Percentiles rank a stretch among this genome's conserved stretches.
Conservation (phyloP, 164 flowering plant species). For the Tinospora cordifolia region DNA sequence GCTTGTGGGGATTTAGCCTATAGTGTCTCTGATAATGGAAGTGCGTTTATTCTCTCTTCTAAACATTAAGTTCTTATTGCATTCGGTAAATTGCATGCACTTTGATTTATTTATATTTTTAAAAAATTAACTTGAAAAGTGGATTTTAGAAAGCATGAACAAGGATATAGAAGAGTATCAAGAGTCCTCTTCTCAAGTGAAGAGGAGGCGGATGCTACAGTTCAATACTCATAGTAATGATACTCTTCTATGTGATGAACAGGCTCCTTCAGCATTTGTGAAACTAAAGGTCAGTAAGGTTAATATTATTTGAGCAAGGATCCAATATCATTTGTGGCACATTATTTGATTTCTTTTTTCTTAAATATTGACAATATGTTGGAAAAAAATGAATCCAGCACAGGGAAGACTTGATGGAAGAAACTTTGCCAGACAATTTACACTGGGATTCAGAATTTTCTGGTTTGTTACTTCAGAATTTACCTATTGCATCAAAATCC, state of each 20-base stretch:
- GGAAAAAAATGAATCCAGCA: constrained; percentile 34
- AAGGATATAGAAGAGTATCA: constrained; percentile 36
- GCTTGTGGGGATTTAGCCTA: constrained; percentile 65
- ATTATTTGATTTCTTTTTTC: neutral
- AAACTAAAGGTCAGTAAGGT: constrained; percentile 41
- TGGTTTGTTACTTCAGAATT: constrained; percentile 35
- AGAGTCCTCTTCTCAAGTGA: constrained; percentile 47
- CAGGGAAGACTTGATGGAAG: constrained; percentile 35
- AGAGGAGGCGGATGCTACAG: constrained; percentile 76
- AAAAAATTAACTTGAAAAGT: constrained; percentile 11
- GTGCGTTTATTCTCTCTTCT: constrained; percentile 9
- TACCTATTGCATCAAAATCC: neutral
- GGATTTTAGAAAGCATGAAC: constrained; percentile 37
- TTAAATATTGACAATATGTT: constrained; percentile 5
- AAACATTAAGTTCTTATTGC: neutral
- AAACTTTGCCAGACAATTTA: constrained; percentile 34
- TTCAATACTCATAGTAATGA: constrained; percentile 35
- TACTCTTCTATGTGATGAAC: constrained; percentile 35
- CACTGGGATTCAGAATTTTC: constrained; percentile 42
- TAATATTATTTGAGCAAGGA: neutral
- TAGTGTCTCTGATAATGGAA: constrained; percentile 33
- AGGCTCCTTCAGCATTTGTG: constrained; percentile 32
- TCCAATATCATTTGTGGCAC: too few relatives aligned
- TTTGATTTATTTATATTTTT: too few relatives aligned
- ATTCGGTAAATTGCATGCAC: neutral